Evolutionary conservation across 352 stramenopile genomes (phyloP), one percentile per base, ranked within the genome.

Genomic region (Globisporangium sylvaticum): DNA sequence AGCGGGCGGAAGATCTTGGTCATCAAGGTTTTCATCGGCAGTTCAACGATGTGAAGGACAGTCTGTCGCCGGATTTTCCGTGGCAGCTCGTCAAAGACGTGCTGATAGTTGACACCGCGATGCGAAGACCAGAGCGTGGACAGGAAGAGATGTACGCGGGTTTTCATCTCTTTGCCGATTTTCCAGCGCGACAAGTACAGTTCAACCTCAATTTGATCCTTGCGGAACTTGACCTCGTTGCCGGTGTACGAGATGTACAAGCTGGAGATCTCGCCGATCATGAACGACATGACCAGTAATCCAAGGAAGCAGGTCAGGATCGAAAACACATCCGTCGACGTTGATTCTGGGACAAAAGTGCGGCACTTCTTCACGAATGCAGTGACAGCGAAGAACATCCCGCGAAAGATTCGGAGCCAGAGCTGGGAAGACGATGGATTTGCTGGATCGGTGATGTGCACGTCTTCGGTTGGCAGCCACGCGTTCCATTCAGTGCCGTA

Each of bases 201-300:
- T 62, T 90, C 78, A 0, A 85, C 57, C 1, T 79, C 74, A 44
- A 89, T 89, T 31, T 88, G 75, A 42, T 91, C 72, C 50, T 89
- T 90, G 22, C 78, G 81, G 59, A 88, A 91, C 15, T 78, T 73
- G 18, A 91, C 74, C 61, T 90, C 74, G 50, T 90, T 85, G 10
- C 76, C 68, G 25, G 89, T 91, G 22, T 71, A 84, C 9, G 79
- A 90, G 50, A 91, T 88, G 68, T 87, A 90, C 34, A 91, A 64
- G 37, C 75, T 87, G 1, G 83, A 81, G 39, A 89, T 80, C 46
- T 91, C 81, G 5, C 83, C 80, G 58, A 90, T 90, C 73, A 90
- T 85, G 67, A 90, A 91, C 2, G 78, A 79, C 77, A 88, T 89
- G 1, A 77, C 71, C 18, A 91, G 71, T 1, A 85, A 55, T 0